phyloP scores from a whole-genome alignment of 352 stramenopile species.

The Globisporangium cederbergense region DNA sequence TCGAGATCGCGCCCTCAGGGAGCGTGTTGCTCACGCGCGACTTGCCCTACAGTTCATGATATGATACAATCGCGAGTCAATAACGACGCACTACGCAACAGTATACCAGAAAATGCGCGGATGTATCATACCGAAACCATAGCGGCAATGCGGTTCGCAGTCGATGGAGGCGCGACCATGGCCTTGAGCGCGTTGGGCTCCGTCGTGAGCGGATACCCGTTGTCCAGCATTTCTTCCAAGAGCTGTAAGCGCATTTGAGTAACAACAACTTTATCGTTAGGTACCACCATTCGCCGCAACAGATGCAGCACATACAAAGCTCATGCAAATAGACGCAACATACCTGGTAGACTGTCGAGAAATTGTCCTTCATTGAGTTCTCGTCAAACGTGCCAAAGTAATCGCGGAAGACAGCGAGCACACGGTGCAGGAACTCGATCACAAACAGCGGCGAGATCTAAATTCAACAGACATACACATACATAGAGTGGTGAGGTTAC shows the following conservation, averaged over 20 bases:
- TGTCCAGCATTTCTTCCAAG: conserved; percentile 97
- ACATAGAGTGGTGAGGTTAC: neutral
- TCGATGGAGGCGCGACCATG: conserved; percentile 95
- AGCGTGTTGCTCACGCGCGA: conserved; percentile 90
- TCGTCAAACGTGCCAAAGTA: conserved; percentile 98
- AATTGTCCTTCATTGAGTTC: conserved; percentile 97
- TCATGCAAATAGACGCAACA: neutral
- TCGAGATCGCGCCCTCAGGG: conserved; percentile 90
- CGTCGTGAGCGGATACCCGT: conserved; percentile 96
- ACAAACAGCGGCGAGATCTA: conserved; percentile 87
- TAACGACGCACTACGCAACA: too few relatives aligned
- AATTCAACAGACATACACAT: conserved; percentile 6
- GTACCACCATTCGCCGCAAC: too few relatives aligned
- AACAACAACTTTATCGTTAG: too few relatives aligned
- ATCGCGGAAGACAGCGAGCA: conserved; percentile 95
- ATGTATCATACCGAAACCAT: conserved; percentile 65
- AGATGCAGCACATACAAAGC: too few relatives aligned
- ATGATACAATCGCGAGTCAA: neutral
- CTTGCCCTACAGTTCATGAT: conserved; percentile 48
- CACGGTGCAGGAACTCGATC: conserved; percentile 96
- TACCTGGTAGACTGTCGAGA: conserved; percentile 95
- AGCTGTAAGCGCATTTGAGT: conserved; percentile 47
- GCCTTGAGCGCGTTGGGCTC: conserved; percentile 97
- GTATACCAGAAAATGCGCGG: neutral
- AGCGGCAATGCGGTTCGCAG: conserved; percentile 86